Conservation (phyloP, 495 filamentous ascomycete species). For the Daldinia grandis region DNA sequence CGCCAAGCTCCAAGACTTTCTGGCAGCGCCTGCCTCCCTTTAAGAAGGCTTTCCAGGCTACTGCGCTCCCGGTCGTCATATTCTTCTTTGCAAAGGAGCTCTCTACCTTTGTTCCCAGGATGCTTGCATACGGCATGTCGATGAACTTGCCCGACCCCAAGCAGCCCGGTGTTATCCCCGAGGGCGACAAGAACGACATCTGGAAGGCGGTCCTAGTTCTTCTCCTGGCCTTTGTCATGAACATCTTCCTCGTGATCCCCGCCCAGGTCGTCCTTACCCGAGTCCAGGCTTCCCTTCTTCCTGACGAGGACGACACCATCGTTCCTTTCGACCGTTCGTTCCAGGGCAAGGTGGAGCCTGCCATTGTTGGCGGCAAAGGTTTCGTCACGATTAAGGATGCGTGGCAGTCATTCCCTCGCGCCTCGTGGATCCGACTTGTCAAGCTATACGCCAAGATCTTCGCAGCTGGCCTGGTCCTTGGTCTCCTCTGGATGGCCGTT, state of each 20-base stretch:
- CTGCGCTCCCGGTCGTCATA: slow-evolving; percentile 50
- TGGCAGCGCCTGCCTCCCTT: slow-evolving; percentile 56
- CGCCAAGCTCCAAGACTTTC: slow-evolving; percentile 49
- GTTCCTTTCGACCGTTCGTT: slow-evolving; percentile 63
- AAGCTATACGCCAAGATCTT: slow-evolving; percentile 74
- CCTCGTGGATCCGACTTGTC: slow-evolving; percentile 69
- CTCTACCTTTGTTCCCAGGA: slow-evolving; percentile 34
- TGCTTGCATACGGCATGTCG: slow-evolving; percentile 43
- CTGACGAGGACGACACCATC: slow-evolving; percentile 57
- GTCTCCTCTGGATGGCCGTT: slow-evolving; percentile 55
- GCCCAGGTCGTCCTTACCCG: slow-evolving; percentile 54
- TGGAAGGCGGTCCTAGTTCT: slow-evolving; percentile 49
- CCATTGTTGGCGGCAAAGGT: slow-evolving; percentile 73
- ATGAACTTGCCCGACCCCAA: slow-evolving; percentile 40
- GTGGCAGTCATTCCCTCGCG: slow-evolving; percentile 72
- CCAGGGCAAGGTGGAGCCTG: slow-evolving; percentile 59
- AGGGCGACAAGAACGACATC: slow-evolving; percentile 33
- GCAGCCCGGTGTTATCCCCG: slow-evolving; percentile 28
- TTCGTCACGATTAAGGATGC: slow-evolving; percentile 73
- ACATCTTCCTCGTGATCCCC: slow-evolving; percentile 53
- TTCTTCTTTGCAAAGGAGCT: slow-evolving; percentile 47
- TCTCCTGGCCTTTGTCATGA: slow-evolving; percentile 38
- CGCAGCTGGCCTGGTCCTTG: slow-evolving; percentile 53
- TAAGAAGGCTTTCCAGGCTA: slow-evolving; percentile 54
- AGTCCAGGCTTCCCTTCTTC: slow-evolving; percentile 61